Conservation (phyloP, 148 eudicot species). For the Chenopodium formosanum region DNA sequence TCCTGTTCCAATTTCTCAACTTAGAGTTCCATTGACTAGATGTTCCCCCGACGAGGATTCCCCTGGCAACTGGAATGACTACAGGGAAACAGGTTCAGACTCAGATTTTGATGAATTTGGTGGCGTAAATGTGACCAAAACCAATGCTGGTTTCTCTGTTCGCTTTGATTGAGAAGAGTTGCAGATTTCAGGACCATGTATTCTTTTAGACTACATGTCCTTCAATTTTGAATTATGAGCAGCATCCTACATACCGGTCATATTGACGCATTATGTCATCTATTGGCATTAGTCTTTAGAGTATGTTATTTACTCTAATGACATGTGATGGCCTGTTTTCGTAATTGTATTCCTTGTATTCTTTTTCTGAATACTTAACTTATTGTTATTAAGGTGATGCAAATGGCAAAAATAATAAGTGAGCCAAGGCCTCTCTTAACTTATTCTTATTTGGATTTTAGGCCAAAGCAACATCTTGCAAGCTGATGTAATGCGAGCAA, state of each 20-base stretch:
- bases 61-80: constrained; percentile 42
- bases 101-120: constrained; percentile 84
- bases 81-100: constrained; percentile 54
- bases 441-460: no score
- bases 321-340: background rate
- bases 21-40: constrained; percentile 57
- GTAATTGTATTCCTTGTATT: background rate
- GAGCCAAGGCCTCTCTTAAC: no score
- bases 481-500: no score
- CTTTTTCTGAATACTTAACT: background rate
- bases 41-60: constrained; percentile 47
- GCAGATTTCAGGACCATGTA: constrained; percentile 15
- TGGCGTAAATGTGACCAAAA: constrained; percentile 44
- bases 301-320: background rate
- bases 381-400: background rate
- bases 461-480: no score
- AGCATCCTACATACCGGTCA: background rate
- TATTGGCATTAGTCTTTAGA: background rate
- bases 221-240: constrained; percentile 16
- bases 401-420: background rate
- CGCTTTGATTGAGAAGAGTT: constrained; percentile 51
- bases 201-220: background rate
- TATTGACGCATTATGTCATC: background rate
- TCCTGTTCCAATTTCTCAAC: constrained; percentile 59
- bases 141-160: constrained; percentile 59